phyloP scores from a whole-genome alignment of 257 asterid genomes.

The Salvia splendens region DNA sequence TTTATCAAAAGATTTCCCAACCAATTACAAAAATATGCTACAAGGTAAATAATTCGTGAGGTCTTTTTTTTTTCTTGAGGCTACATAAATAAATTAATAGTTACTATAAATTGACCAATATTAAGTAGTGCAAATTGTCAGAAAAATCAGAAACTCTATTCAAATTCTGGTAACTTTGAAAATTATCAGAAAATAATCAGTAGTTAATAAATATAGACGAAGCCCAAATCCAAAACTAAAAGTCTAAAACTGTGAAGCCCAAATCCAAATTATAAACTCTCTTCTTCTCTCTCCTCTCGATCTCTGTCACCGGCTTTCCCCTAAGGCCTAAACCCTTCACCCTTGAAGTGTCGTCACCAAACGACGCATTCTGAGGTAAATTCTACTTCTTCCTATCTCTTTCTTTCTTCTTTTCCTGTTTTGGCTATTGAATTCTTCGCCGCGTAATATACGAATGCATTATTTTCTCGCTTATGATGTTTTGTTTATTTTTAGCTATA shows the following conservation, averaged over 20 bases:
- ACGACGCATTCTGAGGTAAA: constrained; percentile 17
- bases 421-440: not conserved
- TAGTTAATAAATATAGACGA: no score
- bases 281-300: not conserved
- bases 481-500: not conserved
- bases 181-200: no score
- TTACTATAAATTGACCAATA: no score
- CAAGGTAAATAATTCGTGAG: no score
- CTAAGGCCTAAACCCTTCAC: not conserved
- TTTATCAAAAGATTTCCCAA: no score
- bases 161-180: no score
- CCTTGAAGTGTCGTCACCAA: constrained; percentile 9
- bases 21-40: no score
- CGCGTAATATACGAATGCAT: not conserved
- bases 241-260: not conserved
- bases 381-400: not conserved
- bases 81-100: no score
- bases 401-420: not conserved
- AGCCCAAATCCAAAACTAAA: not conserved
- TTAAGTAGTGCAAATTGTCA: no score
- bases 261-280: not conserved
- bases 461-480: not conserved
- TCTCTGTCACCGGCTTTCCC: constrained; percentile 12
- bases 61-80: no score
- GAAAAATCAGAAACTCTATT: no score